These are phyloP conservation scores for Microdochium bolleyi DNA, from an alignment of 2,329 filamentous ascomycete genomes.

Conservation along the genomic window DNA sequence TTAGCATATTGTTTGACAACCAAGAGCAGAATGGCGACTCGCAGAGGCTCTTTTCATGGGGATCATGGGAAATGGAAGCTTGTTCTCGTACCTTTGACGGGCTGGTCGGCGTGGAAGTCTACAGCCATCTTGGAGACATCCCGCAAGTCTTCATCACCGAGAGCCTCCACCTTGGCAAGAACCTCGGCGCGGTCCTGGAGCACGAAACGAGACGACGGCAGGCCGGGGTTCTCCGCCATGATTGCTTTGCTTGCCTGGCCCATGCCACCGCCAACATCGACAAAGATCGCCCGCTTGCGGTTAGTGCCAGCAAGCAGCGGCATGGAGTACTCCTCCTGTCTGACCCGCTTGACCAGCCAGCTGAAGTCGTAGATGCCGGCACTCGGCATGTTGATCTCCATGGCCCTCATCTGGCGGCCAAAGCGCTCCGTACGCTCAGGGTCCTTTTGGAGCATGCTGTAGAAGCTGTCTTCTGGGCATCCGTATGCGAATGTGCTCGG, in stretches of 20 bases:
- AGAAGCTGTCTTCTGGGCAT: conserved; percentile 18
- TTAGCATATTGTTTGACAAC: not conserved
- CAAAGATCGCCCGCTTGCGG: conserved; percentile 12
- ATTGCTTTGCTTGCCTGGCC: conserved; percentile 20
- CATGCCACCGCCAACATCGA: conserved; percentile 24
- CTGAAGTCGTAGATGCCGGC: conserved; percentile 20
- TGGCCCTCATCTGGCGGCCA: conserved; percentile 18
- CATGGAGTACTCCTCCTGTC: not conserved
- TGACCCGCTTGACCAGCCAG: conserved; percentile 13
- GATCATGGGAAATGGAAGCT: conserved; percentile 5
- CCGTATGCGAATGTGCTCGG: conserved; percentile 18
- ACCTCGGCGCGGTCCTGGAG: conserved; percentile 22
- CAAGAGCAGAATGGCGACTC: not conserved
- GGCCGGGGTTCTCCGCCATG: conserved; percentile 12
- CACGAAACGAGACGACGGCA: conserved; percentile 17
- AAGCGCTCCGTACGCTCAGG: conserved; percentile 15
- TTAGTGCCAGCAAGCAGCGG: not conserved
- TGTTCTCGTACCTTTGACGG: conserved; percentile 16
- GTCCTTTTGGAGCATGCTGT: conserved; percentile 18
- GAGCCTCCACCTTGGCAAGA: conserved; percentile 13
- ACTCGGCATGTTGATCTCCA: conserved; percentile 12
- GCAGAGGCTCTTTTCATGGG: not conserved
- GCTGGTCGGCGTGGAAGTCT: conserved; percentile 23
- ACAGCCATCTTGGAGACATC: conserved; percentile 11
- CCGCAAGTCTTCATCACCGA: conserved; percentile 8